These are phyloP conservation scores for Jaminaea rosea DNA, from an alignment of 1,284 basidiomycete genomes.

Conservation along the genomic window DNA sequence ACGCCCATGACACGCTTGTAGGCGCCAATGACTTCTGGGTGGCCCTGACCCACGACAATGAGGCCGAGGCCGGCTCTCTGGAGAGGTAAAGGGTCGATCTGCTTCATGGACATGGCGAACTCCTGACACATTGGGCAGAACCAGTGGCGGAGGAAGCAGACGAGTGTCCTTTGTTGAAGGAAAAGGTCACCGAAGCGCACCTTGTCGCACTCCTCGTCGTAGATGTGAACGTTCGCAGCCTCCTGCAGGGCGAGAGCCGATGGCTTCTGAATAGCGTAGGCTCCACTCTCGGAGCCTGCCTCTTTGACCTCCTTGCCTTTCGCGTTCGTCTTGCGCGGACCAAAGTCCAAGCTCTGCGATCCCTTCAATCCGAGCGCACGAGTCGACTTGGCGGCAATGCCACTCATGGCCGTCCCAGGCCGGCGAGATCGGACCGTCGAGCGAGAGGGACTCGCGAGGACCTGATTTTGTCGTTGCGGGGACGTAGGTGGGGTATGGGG, in stretches of 20 bases:
- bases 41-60: slow-evolving; percentile 70
- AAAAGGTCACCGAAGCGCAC: slow-evolving; percentile 67
- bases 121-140: slow-evolving; percentile 70
- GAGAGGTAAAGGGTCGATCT: slow-evolving; percentile 55
- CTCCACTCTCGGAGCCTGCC: slow-evolving; percentile 5
- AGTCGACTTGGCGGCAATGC: no score
- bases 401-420: no score
- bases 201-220: slow-evolving; percentile 60
- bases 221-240: slow-evolving; percentile 54
- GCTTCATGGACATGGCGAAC: slow-evolving; percentile 64
- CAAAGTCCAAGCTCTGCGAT: no score
- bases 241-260: slow-evolving; percentile 5
- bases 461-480: no score
- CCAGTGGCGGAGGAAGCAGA: slow-evolving; percentile 52
- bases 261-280: slow-evolving; percentile 31
- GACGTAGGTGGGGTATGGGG: no score
- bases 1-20: slow-evolving; percentile 58
- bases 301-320: background rate
- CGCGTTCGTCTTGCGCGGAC: no score
- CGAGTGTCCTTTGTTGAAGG: slow-evolving; percentile 58
- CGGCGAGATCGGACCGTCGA: no score
- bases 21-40: slow-evolving; percentile 61
- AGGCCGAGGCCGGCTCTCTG: slow-evolving; percentile 56
- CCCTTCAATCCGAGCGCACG: no score
- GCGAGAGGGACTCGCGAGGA: no score